phyloP scores from a whole-genome alignment of 106 monocot species.

The Chionographis japonica region DNA sequence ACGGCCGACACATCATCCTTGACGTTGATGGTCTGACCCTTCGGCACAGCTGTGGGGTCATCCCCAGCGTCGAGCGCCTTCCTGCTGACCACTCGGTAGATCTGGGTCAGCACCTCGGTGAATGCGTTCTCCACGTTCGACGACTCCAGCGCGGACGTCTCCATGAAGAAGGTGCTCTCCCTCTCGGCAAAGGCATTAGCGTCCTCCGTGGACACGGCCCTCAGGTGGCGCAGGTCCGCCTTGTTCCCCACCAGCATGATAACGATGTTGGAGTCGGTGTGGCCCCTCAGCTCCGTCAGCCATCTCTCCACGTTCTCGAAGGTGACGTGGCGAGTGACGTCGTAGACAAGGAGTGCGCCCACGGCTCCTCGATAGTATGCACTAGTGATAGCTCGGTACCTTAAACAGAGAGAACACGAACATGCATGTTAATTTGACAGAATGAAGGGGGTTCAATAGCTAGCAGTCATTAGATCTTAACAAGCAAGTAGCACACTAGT shows the following conservation, averaged over 20 bases:
- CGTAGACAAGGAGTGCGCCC: constrained; percentile 41
- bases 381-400: constrained; percentile 43
- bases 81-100: constrained; percentile 26
- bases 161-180: constrained; percentile 55
- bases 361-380: constrained; percentile 53
- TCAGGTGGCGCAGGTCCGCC: constrained; percentile 44
- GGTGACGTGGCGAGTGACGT: constrained; percentile 36
- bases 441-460: too few relatives aligned
- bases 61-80: constrained; percentile 32
- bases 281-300: constrained; percentile 46
- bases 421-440: too few relatives aligned
- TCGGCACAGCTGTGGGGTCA: constrained; percentile 18
- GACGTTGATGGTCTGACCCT: constrained; percentile 12
- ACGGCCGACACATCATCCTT: constrained; percentile 13
- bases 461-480: too few relatives aligned
- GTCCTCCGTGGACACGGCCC: constrained; percentile 36
- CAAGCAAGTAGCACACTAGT: too few relatives aligned
- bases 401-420: neutral
- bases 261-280: constrained; percentile 35
- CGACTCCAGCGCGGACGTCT: constrained; percentile 45
- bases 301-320: constrained; percentile 50
- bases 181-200: constrained; percentile 42
- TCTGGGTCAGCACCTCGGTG: constrained; percentile 33
- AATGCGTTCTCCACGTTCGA: constrained; percentile 40
- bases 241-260: constrained; percentile 59